Conservation (phyloP, 148 eudicot species). For the Suaeda aralocaspica region DNA sequence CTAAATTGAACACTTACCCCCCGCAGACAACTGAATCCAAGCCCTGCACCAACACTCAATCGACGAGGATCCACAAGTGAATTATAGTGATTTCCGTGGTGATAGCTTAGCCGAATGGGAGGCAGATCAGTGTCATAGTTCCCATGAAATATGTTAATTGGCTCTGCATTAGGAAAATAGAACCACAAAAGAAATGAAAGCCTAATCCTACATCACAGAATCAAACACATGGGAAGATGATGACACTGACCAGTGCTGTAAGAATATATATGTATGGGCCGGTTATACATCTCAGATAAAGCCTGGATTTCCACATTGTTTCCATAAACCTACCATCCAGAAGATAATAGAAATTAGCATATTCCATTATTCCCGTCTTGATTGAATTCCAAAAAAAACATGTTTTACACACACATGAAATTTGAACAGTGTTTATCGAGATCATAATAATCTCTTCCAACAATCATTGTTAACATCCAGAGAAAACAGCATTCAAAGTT, state of each 20-base stretch:
- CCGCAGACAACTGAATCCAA: conserved; percentile 81
- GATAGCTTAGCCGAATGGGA: conserved; percentile 84
- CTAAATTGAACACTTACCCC: conserved; percentile 58
- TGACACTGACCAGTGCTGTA: conserved; percentile 69
- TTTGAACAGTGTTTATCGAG: background rate
- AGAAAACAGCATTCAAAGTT: background rate
- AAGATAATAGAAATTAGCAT: background rate
- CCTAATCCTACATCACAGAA: conserved; percentile 10
- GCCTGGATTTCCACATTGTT: conserved; percentile 96
- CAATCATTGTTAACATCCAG: background rate
- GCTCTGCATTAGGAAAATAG: conserved; percentile 46
- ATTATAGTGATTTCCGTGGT: conserved; percentile 96
- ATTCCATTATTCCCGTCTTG: background rate
- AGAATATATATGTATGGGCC: conserved; percentile 98
- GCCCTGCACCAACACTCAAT: conserved; percentile 84
- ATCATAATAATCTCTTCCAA: background rate
- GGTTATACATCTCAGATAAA: conserved; percentile 89
- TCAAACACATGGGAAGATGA: background rate
- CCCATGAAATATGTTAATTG: conserved; percentile 91
- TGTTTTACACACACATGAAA: background rate
- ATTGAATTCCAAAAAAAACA: background rate
- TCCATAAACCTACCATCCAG: conserved; percentile 72
- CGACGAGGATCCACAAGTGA: conserved; percentile 98
- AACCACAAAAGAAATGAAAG: background rate
- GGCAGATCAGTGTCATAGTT: conserved; percentile 81